These are phyloP conservation scores for Metarhizium anisopliae DNA, from an alignment of 2,329 filamentous ascomycete species.

Conservation along the genomic window DNA sequence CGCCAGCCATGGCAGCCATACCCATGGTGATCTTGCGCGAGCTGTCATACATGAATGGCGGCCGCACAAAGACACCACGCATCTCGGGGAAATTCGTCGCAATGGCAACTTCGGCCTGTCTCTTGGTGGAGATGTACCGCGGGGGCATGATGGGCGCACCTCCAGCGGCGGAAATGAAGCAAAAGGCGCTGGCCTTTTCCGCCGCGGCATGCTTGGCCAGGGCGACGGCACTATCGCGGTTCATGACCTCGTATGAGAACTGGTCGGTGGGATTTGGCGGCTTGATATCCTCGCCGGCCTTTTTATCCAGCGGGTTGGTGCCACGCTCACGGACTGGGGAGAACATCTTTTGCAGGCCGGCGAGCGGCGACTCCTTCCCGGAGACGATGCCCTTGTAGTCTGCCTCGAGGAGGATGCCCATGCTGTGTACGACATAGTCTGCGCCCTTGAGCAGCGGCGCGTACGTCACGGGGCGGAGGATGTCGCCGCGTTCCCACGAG, in stretches of 20 bases:
- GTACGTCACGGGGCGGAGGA: constrained; percentile 77
- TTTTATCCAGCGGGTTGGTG: constrained; percentile 60
- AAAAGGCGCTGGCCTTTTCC: constrained; percentile 60
- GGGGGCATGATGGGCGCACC: constrained; percentile 77
- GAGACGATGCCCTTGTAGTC: constrained; percentile 93
- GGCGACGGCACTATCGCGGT: constrained; percentile 77
- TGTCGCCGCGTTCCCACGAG: constrained; percentile 80
- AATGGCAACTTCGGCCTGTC: constrained; percentile 78
- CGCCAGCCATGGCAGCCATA: constrained; percentile 67
- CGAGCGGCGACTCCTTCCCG: constrained; percentile 72
- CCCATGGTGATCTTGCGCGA: constrained; percentile 76
- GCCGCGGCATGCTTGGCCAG: constrained; percentile 68
- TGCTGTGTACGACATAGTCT: constrained; percentile 82
- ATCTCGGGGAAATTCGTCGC: constrained; percentile 62
- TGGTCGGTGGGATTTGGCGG: constrained; percentile 62
- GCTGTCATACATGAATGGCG: constrained; percentile 83
- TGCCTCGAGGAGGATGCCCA: constrained; percentile 93
- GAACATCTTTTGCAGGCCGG: constrained; percentile 73
- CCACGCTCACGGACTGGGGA: constrained; percentile 54
- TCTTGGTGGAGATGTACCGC: constrained; percentile 84
- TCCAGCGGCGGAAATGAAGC: constrained; percentile 81
- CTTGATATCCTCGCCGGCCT: constrained; percentile 49
- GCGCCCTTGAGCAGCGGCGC: constrained; percentile 64
- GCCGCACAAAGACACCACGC: constrained; percentile 73
- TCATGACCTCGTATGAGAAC: constrained; percentile 95